Percentiles rank a stretch among this genome's conserved stretches.
phyloP scores from a whole-genome alignment of 495 filamentous ascomycete genomes.

The Acidiella bohemica region DNA sequence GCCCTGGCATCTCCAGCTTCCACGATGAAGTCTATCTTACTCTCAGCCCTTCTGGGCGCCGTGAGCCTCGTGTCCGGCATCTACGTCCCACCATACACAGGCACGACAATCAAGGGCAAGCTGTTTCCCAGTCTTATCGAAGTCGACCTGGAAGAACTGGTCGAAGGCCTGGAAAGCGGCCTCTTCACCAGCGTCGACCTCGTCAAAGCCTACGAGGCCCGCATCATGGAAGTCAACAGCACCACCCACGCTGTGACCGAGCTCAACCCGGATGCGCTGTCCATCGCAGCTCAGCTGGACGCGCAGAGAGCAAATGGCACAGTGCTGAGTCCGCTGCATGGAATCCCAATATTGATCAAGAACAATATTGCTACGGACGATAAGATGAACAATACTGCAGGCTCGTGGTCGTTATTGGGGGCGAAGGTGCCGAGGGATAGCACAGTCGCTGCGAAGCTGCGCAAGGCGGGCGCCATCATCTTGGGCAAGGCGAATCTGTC shows the following conservation, averaged over 20 bases:
- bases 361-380: conserved; percentile 60
- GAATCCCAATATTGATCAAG: conserved; percentile 56
- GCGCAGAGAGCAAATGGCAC: conserved; percentile 36
- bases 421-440: conserved; percentile 24
- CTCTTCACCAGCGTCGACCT: conserved; percentile 46
- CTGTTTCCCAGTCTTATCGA: conserved; percentile 36
- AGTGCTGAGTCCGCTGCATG: conserved; percentile 42
- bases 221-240: conserved; percentile 42
- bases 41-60: conserved; percentile 4
- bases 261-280: conserved; percentile 42
- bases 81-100: conserved; percentile 5
- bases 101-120: conserved; percentile 13
- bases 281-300: conserved; percentile 40
- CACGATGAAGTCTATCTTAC: conserved; percentile 6
- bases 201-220: conserved; percentile 40
- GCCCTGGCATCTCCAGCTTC: no score
- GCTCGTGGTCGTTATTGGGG: conserved; percentile 39
- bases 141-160: conserved; percentile 39
- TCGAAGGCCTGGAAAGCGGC: conserved; percentile 35
- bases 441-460: conserved; percentile 28
- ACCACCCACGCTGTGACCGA: conserved; percentile 40
- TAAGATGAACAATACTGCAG: conserved; percentile 55
- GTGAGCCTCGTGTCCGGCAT: conserved; percentile 3
- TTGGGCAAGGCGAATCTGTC: conserved; percentile 41
- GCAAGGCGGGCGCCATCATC: conserved; percentile 32